Percentiles rank a stretch among this genome's conserved stretches.
phyloP scores from a whole-genome alignment of 2,329 filamentous ascomycete species.

The Nothopassalora personata region DNA sequence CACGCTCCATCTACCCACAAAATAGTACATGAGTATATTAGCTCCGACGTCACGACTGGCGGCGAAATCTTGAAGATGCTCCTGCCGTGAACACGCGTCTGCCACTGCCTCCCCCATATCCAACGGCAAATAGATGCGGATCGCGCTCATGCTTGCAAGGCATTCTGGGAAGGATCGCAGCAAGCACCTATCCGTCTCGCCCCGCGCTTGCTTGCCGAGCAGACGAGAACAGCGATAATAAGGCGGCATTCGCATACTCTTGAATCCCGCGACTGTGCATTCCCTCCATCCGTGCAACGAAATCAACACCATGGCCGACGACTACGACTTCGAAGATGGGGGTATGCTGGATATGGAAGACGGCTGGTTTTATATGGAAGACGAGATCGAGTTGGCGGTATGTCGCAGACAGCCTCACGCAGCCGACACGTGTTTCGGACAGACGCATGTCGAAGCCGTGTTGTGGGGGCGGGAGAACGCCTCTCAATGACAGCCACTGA shows the following conservation, averaged over 20 bases:
- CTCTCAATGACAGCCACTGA: conserved; percentile 1
- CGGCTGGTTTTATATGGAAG: conserved; percentile 44
- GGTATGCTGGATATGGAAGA: conserved; percentile 38
- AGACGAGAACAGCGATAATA: background rate
- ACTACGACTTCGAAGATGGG: conserved; percentile 36
- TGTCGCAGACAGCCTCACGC: conserved; percentile 12
- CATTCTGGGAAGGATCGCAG: background rate
- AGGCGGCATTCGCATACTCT: background rate
- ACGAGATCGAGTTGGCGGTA: conserved; percentile 37
- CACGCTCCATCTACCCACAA: background rate
- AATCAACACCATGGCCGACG: conserved; percentile 24
- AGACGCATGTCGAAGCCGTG: conserved; percentile 6
- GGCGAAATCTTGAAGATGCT: background rate
- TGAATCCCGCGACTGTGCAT: background rate
- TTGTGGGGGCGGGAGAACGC: background rate
- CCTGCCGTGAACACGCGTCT: background rate
- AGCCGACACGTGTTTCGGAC: conserved; percentile 6
- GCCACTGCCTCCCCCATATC: background rate
- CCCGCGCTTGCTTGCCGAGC: background rate
- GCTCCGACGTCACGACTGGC: background rate
- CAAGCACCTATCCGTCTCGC: background rate
- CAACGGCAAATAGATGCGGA: background rate
- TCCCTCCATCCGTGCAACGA: background rate
- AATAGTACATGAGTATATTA: background rate
- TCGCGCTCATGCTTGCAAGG: background rate